A percentile compares a stretch with the other conserved stretches of the same genome.
These are phyloP conservation scores for Mortierella sp. DNA, from an alignment of 371 early-diverging fungal species.

Conservation along the genomic window DNA sequence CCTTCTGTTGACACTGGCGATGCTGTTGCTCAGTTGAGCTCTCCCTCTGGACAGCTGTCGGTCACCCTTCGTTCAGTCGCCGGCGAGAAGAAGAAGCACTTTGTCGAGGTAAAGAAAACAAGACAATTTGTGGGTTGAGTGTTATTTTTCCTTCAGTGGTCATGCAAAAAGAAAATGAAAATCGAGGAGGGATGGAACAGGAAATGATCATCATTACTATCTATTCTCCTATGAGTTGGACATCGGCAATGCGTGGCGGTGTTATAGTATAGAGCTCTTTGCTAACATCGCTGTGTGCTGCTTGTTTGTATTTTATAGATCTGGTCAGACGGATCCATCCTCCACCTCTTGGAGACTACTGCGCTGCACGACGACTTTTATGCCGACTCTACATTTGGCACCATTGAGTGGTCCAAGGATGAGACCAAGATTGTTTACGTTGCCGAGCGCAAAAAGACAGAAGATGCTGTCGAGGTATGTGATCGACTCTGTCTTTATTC, in stretches of 20 bases:
- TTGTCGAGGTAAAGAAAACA: constrained; percentile 60
- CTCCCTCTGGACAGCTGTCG: constrained; percentile 28
- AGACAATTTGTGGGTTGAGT: neutral
- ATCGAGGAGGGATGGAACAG: neutral
- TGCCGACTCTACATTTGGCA: constrained; percentile 74
- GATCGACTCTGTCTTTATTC: neutral
- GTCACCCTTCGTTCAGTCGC: constrained; percentile 52
- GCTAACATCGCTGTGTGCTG: neutral
- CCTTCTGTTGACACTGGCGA: constrained; percentile 48
- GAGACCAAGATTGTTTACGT: constrained; percentile 68
- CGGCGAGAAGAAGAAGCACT: constrained; percentile 60
- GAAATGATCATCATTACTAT: neutral
- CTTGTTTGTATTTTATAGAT: constrained; percentile 45
- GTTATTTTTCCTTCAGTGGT: neutral
- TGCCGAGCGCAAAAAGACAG: constrained; percentile 68
- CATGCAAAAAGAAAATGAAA: neutral
- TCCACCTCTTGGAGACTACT: constrained; percentile 66
- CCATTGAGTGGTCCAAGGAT: constrained; percentile 69
- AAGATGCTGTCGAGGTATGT: constrained; percentile 51
- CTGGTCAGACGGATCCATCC: constrained; percentile 62
- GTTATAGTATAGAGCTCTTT: neutral
- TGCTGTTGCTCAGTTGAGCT: constrained; percentile 48
- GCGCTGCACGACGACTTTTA: constrained; percentile 75
- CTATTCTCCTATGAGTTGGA: neutral
- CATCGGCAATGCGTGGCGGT: neutral